Base-by-base conservation (phyloP, 177 flowering plant genomes). In the Vitis hybrid region DNA sequence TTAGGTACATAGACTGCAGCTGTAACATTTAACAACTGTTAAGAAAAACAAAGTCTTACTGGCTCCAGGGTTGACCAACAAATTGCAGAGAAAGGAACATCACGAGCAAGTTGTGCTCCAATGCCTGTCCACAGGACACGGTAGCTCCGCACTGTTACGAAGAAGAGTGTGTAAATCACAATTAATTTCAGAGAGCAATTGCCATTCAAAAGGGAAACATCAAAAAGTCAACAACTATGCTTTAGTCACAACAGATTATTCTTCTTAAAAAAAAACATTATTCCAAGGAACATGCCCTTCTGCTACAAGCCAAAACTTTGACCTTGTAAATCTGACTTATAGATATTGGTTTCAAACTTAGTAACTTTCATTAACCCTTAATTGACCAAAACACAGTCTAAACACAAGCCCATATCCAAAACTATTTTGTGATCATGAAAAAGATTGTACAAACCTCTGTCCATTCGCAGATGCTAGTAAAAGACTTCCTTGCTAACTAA, bases 11-110 rank as follows among this genome's bases (percentile, higher is more conserved):
- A 55, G 2, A 12, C 60, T 58, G 1, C 0, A 15, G 27, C 2
- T 13, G 10, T 14, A 21, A 56, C 18, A 62, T 52, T 4, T 56
- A 57, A 19, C 52, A 15, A 50, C 8, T 2, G 4, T 46, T 3
- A 11, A 6, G 15, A 63, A 32, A 17, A 52, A 13, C 4, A 48
- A 72, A 64, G 63, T 10, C 87, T 85, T 73, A 94, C 98, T 10
- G 97, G 98, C 70, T 94, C 98, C 64, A 92, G 88, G 56, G 95
- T 91, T 19, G 97, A 85, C 98, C 98, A 94, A 68, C 97, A 92
- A 65, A 94, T 92, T 63, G 92, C 98, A 62, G 98, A 94, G 79
- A 82, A 94, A n/a, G 98, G 98, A 78, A 94, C 97, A 86, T 94
- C 98, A 71, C 98, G 97, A 60, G 95, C 97, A 79, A 94, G 92